Evolutionary conservation across 768 basidiomycete genomes (phyloP).

Genomic region (Rhodotorula kratochvilovae): DNA sequence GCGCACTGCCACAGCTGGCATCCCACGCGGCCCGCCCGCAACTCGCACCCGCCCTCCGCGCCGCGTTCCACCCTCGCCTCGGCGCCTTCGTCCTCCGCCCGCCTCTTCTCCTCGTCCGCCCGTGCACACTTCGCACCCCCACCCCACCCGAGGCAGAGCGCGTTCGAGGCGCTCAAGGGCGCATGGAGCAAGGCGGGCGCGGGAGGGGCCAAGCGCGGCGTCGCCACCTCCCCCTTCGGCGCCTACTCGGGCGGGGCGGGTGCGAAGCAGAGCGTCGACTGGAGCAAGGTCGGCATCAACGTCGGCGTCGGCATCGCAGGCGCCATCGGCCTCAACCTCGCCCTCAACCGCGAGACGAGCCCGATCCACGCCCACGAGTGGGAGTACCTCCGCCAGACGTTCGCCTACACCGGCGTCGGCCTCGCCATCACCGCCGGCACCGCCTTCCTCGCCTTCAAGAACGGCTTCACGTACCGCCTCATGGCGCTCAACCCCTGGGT

Average conservation of each 20-base stretch:
- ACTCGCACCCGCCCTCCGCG: neutral
- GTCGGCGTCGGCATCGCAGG: conserved; percentile 22
- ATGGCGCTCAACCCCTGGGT: conserved; percentile 42
- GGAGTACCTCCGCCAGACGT: conserved; percentile 20
- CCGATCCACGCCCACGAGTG: conserved; percentile 32
- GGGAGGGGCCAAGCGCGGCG: neutral
- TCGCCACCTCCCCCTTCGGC: neutral
- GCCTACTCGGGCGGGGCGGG: neutral
- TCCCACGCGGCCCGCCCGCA: neutral
- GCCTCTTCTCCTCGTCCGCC: conserved; percentile 7
- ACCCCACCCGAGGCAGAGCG: neutral
- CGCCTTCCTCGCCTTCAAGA: conserved; percentile 49
- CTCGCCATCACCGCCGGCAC: conserved; percentile 68
- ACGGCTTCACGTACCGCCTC: conserved; percentile 29
- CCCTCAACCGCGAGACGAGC: conserved; percentile 37
- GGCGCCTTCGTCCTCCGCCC: neutral
- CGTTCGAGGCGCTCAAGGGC: neutral
- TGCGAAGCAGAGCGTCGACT: conserved; percentile 8
- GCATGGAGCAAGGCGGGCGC: neutral
- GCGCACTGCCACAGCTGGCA: neutral
- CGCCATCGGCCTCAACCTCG: conserved; percentile 35
- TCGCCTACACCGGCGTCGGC: conserved; percentile 74
- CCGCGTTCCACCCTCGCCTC: neutral
- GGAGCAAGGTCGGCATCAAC: conserved; percentile 26
- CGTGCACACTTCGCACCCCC: neutral